A percentile compares a stretch with the other conserved stretches of the same genome.
These are phyloP conservation scores for Sporothrix variecibatus DNA, from an alignment of 2,329 filamentous ascomycete species.

Conservation along the genomic window DNA sequence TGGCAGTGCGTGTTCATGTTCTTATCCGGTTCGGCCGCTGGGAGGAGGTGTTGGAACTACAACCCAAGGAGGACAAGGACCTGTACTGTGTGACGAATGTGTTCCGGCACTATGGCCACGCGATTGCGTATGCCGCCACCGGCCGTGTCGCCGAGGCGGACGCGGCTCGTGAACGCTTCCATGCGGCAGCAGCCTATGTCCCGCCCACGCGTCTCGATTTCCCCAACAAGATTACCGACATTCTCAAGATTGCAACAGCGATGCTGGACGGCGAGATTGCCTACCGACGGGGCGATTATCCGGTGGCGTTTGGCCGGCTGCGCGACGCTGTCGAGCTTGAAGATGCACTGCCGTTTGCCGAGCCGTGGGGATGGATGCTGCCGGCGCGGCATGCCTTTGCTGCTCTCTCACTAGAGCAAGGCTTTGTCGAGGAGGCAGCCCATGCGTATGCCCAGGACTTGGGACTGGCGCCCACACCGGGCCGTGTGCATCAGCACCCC, in stretches of 20 bases:
- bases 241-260: constrained; percentile 40
- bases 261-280: constrained; percentile 64
- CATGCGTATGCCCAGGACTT: constrained; percentile 50
- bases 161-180: constrained; percentile 16
- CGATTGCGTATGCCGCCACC: constrained; percentile 53
- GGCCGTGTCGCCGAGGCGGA: constrained; percentile 46
- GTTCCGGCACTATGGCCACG: constrained; percentile 56
- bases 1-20: constrained; percentile 55
- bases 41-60: constrained; percentile 51
- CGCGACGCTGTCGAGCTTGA: constrained; percentile 52
- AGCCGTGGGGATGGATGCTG: constrained; percentile 64
- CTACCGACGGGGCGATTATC: constrained; percentile 56
- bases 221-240: constrained; percentile 31
- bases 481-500: constrained; percentile 48
- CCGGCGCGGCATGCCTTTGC: constrained; percentile 59
- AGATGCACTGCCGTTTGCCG: constrained; percentile 56
- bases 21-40: constrained; percentile 59
- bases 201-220: constrained; percentile 33
- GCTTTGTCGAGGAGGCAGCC: constrained; percentile 46
- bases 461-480: constrained; percentile 37
- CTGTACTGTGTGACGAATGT: constrained; percentile 58
- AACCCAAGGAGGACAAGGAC: constrained; percentile 47
- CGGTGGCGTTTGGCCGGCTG: constrained; percentile 51
- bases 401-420: constrained; percentile 57
- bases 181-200: constrained; percentile 39